A percentile compares a stretch with the other conserved stretches of the same genome.
Conservation (phyloP, 768 basidiomycete species). For the Lentinula guzmanii region DNA sequence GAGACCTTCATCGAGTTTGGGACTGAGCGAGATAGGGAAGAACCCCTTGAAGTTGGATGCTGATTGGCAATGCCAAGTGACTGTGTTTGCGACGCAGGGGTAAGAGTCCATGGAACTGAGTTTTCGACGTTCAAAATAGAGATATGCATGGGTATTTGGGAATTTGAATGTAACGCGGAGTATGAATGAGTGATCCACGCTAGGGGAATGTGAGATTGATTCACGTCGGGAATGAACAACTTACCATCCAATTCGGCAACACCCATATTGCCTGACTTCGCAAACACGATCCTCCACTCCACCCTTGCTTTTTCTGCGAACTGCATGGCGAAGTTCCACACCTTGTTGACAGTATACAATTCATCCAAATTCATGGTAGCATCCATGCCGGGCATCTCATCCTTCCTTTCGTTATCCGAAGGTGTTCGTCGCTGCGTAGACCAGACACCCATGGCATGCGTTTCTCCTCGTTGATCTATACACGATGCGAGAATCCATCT, state of each 20-base stretch:
- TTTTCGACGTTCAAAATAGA: conserved; percentile 55
- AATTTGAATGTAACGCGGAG: conserved; percentile 19
- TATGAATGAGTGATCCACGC: conserved; percentile 61
- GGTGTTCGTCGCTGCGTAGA: conserved; percentile 37
- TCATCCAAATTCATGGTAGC: conserved; percentile 32
- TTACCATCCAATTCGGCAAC: conserved; percentile 60
- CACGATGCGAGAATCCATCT: conserved; percentile 77
- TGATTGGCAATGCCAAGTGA: background rate
- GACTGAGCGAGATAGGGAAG: conserved; percentile 20
- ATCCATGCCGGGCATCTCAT: conserved; percentile 20
- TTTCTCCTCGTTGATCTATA: conserved; percentile 76
- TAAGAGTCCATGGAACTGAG: conserved; percentile 54
- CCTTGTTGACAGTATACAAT: conserved; percentile 44
- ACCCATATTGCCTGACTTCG: conserved; percentile 59
- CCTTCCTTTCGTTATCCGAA: conserved; percentile 16
- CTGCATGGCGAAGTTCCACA: conserved; percentile 66
- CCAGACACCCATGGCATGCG: conserved; percentile 65
- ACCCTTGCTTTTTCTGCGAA: conserved; percentile 62
- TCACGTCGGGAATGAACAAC: conserved; percentile 16
- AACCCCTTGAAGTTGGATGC: conserved; percentile 19
- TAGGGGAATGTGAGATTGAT: conserved; percentile 22
- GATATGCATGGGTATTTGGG: conserved; percentile 42
- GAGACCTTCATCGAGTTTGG: conserved; percentile 16
- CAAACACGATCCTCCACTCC: conserved; percentile 76
- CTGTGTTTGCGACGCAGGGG: conserved; percentile 15